Base-by-base conservation (phyloP, 768 basidiomycete genomes). In the Tulasnella sp. region DNA sequence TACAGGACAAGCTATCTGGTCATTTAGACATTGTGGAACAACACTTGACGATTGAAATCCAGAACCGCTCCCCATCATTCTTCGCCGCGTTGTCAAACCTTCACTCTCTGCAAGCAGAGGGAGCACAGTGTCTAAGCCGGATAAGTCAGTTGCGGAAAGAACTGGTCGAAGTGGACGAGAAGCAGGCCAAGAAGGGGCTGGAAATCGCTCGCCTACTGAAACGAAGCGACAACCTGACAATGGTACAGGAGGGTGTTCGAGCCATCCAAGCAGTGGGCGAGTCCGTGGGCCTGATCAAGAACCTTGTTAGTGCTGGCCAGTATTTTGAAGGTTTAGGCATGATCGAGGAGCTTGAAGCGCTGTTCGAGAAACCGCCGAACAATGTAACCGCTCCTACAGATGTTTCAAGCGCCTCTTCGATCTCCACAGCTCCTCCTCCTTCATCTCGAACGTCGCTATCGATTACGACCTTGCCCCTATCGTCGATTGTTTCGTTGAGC, bases 21-120 rank as follows among this genome's bases (percentile, higher is more conserved):
- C 84, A 94, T 65, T 83, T 93, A 2, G 96, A 97, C 67, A 85
- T 85, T 0, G 79, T 98, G 61, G 96, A 99, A 67, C 82, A 90
- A 59, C 94, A 99, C 69, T 84, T 99, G 56, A 80, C 93, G 3
- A 82, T 82, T 59, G 96, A 98, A 69, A 93, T 99, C 42, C 85
- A 86, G 7, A 73, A 85, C 8, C 84, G 94, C 12, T 89, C 92
- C 0, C 79, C 87, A 0, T 90, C 91, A 1, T 99, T 99, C 77
- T 99, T 98, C 65, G 84, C 93, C 4, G 96, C 96, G 6, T 78
- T 99, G 35, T 79, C 90, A 6, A 99, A 99, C 68, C 75, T 99
- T 6, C 87, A 96, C 65, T 85, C 90, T 61, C 78, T 99, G 9
- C 90, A 92, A 65, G 79, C 85, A 4, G 90, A 96, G 66, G 93